Evolutionary conservation across 2,329 filamentous ascomycete genomes (phyloP).

Genomic region (Pseudogymnoascus sp.): DNA sequence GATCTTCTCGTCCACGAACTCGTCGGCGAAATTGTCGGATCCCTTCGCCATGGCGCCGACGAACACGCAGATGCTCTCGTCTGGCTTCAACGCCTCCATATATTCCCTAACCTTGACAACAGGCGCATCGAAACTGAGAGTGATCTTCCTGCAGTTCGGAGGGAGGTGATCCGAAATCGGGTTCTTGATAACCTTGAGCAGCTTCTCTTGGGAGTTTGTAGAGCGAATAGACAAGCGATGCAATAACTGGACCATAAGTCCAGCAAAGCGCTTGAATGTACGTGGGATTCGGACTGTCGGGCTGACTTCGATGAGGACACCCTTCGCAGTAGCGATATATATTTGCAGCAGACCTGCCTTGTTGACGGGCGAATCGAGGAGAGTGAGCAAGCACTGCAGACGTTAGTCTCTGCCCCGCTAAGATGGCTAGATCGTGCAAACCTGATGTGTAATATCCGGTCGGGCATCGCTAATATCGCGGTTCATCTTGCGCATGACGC

Average conservation of each 20-base stretch:
- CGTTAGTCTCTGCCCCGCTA: conserved; percentile 20
- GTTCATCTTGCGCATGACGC: conserved; percentile 99
- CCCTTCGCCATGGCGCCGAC: conserved; percentile 99
- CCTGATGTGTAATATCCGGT: conserved; percentile 98
- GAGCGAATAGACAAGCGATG: conserved; percentile 94
- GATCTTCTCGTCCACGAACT: conserved; percentile 92
- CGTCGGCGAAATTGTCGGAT: conserved; percentile 88
- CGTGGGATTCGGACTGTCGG: conserved; percentile 96
- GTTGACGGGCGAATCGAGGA: conserved; percentile 97
- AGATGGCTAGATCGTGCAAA: conserved; percentile 38
- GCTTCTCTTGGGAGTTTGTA: conserved; percentile 94
- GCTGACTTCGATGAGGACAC: conserved; percentile 94
- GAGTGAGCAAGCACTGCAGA: conserved; percentile 82
- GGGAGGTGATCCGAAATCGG: conserved; percentile 95
- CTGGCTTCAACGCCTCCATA: conserved; percentile 66
- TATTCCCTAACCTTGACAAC: conserved; percentile 86
- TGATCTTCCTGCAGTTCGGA: conserved; percentile 95
- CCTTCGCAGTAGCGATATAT: conserved; percentile 96
- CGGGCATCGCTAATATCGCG: conserved; percentile 95
- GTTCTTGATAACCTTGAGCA: conserved; percentile 95
- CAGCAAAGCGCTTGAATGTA: conserved; percentile 98
- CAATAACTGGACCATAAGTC: conserved; percentile 95
- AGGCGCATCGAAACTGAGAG: conserved; percentile 85
- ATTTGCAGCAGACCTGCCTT: conserved; percentile 97
- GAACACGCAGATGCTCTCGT: conserved; percentile 95